Base-by-base conservation (phyloP, 768 basidiomycete species). In the Russula olivacea region DNA sequence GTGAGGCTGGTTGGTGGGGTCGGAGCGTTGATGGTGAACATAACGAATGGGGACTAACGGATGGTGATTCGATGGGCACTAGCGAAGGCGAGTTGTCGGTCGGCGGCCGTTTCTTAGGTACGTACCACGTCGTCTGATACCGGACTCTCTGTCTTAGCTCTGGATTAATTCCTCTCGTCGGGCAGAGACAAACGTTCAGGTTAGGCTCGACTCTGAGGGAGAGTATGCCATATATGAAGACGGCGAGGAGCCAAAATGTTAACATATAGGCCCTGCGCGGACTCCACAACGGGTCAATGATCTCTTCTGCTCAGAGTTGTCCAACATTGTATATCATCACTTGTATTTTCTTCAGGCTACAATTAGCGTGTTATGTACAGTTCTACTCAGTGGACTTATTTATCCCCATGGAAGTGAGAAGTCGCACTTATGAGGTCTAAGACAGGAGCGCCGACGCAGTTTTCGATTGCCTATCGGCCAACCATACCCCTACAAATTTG, bases 401-500 rank as follows among this genome's bases (percentile, higher is more conserved):
- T 41, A 40, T 28, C 40, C 17, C 23, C 6, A 19, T 14, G 38
- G 47, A n/a, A 25, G 30, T 49, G 32, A 28, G 45, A 59, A 30
- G 47, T 41, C 12, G n/a, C 2, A 23, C 11, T 49, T 19, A 48
- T 25, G 36, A 21, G 6, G 52, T n/a, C 21, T 50, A 34, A 32
- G 54, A 60, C 17, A 68, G 34, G n/a, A 59, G n/a, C 15, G 36
- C n/a, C 2, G 55, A 56, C 10, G 83, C 73, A 1, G 67, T 51
- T 10, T 63, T 68, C 28, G 73, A 74, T 66, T 86, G 83, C 63
- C 76, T 77, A 5, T 65, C 73, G 19, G 75, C 77, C 68, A 79
- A 81, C 86, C 86, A 88, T 15, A 84, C 79, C 0, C 89, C 89
- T 8, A 72, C 77, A 59, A 79, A 80, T 71, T 91, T 87, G 11